Evolutionary conservation across 148 eudicot genomes (phyloP).

Genomic region (Simmondsia chinensis): DNA sequence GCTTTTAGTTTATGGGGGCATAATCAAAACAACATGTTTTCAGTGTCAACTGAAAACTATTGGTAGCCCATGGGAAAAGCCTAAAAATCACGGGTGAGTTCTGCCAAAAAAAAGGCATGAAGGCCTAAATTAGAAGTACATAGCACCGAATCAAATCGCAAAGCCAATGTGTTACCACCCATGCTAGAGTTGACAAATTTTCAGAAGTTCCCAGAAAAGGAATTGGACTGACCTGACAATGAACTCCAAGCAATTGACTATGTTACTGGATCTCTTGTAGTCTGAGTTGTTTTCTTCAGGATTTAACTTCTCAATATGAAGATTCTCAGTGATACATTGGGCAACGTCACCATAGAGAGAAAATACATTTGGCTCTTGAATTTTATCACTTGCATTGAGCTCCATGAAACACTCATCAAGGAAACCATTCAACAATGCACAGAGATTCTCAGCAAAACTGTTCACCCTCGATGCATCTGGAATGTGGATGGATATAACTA

Average conservation of each 20-base stretch:
- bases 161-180: too few relatives aligned
- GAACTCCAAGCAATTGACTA: constrained; percentile 29
- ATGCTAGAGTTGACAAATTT: not conserved
- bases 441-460: constrained; percentile 44
- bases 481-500: constrained; percentile 20
- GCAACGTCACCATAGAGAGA: constrained; percentile 33
- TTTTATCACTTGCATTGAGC: constrained; percentile 8
- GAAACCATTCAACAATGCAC: constrained; percentile 27
- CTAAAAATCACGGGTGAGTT: too few relatives aligned
- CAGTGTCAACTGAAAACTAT: too few relatives aligned
- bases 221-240: constrained; percentile 40
- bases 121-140: too few relatives aligned
- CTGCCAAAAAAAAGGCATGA: too few relatives aligned
- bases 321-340: constrained; percentile 42
- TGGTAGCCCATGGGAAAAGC: too few relatives aligned
- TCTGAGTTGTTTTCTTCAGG: constrained; percentile 23
- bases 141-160: too few relatives aligned
- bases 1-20: too few relatives aligned
- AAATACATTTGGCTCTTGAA: constrained; percentile 11
- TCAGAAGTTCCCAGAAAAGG: not conserved
- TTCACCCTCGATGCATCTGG: constrained; percentile 16
- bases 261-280: constrained; percentile 22
- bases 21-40: too few relatives aligned
- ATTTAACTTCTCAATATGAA: constrained; percentile 16
- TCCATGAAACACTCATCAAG: constrained; percentile 22